phyloP scores from a whole-genome alignment of 306 rosid genomes.

The Carpinus fangiana region DNA sequence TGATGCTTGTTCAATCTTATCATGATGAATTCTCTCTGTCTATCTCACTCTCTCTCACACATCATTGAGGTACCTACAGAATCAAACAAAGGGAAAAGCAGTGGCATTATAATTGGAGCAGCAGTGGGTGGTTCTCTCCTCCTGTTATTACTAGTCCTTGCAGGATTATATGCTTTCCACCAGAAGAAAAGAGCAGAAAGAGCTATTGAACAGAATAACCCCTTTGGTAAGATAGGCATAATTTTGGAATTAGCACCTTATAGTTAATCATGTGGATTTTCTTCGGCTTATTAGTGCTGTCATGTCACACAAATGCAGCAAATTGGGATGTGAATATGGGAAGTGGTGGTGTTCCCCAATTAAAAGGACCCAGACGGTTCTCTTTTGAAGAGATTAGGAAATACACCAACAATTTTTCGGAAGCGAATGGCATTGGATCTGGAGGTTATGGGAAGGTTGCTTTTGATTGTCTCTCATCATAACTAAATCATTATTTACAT shows the following conservation, averaged over 20 bases:
- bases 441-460: conserved; percentile 86
- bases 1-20: not conserved
- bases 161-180: conserved; percentile 47
- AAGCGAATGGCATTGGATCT: conserved; percentile 42
- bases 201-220: conserved; percentile 38
- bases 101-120: conserved; percentile 57
- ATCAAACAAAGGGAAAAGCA: conserved; percentile 28
- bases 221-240: conserved; percentile 32
- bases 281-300: not conserved
- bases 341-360: conserved; percentile 37
- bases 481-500: no score
- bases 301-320: conserved; percentile 40
- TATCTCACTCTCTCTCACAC: conserved; percentile 7
- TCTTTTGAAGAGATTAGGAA: conserved; percentile 64
- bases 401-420: conserved; percentile 51
- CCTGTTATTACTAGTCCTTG: conserved; percentile 42
- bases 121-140: conserved; percentile 54
- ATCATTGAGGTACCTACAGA: not conserved
- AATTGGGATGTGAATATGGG: conserved; percentile 42
- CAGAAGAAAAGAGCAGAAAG: conserved; percentile 48
- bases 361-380: conserved; percentile 67
- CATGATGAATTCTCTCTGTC: not conserved
- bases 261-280: not conserved
- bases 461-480: not conserved
- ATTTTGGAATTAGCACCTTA: not conserved